Evolutionary conservation across 768 basidiomycete genomes (phyloP), one percentile per base, ranked within the genome.

Genomic region (Clitopilus hobsonii): DNA sequence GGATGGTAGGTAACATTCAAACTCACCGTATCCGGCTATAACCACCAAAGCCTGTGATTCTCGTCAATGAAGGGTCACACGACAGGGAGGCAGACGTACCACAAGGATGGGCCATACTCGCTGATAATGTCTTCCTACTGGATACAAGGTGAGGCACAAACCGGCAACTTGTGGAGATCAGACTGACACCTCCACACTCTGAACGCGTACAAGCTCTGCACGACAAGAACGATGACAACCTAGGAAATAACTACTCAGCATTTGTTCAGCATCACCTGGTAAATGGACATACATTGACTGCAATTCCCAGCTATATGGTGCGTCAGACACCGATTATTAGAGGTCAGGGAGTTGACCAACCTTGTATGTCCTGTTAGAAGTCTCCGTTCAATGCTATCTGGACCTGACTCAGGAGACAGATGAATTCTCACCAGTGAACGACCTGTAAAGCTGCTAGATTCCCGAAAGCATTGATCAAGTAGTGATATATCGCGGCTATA

Each of bases 401-500:
- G n/a, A n/a, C n/a, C n/a, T n/a, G n/a, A n/a, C n/a, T n/a, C n/a
- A n/a, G n/a, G n/a, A n/a, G n/a, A n/a, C n/a, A n/a, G n/a, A n/a
- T n/a, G n/a, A n/a, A n/a, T n/a, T n/a, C 51, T 41, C 51, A 61
- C 56, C 54, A 61, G n/a, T 48, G 1, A 20, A 65, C n/a, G 2
- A n/a, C n/a, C 20, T 53, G 48, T 22, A 65, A 49, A 5, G 56
- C 62, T 4, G 25, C 25, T 8, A 61, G n/a, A 25, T 66, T 47
- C 18, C 69, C 69, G 25, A 69, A 69, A 11, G 56, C 52, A 13
- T 38, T 54, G n/a, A 65, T 57, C 3, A 62, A 48, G 54, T 71
- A 71, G 45, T 56, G 54, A 38, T 69, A 71, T 2, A 69, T 60
- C n/a, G 65, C 63, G 50, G 65, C 62, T 29, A 61, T 50, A n/a